Conservation (phyloP, 106 monocot genomes). For the Ottelia alismoides region DNA sequence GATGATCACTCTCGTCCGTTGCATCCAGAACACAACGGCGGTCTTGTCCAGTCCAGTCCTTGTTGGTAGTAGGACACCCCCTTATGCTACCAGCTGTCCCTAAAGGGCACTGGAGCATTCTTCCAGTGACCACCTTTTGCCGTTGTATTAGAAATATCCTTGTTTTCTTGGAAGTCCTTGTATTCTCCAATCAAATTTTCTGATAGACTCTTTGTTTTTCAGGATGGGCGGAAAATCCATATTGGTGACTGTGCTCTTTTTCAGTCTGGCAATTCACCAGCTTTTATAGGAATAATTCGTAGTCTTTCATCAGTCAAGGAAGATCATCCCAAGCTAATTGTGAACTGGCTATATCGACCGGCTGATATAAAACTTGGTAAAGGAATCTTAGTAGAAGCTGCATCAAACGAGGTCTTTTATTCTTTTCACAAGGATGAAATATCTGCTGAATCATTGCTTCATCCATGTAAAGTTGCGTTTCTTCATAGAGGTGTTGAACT, state of each 20-base stretch:
- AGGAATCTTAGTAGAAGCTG: slow-evolving; percentile 37
- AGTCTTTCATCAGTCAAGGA: slow-evolving; percentile 26
- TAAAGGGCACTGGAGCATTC: no score
- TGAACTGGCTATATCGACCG: slow-evolving; percentile 58
- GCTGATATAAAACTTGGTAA: slow-evolving; percentile 49
- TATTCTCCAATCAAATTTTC: no score
- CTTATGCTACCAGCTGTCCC: no score
- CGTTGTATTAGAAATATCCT: no score
- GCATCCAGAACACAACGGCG: no score
- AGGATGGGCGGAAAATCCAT: slow-evolving; percentile 1
- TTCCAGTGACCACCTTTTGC: no score
- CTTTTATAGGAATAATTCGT: slow-evolving; percentile 52
- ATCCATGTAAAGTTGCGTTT: slow-evolving; percentile 73
- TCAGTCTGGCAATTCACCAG: slow-evolving; percentile 1
- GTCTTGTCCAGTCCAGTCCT: no score
- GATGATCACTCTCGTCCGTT: no score
- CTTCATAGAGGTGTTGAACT: slow-evolving; percentile 42
- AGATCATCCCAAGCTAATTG: slow-evolving; percentile 33
- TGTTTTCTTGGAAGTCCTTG: no score
- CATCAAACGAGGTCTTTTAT: slow-evolving; percentile 61
- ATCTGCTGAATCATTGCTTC: slow-evolving; percentile 48
- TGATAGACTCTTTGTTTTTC: background rate
- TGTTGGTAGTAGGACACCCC: no score
- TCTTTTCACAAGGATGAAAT: slow-evolving; percentile 54
- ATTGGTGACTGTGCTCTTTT: slow-evolving; percentile 59